Conservation (phyloP, 805 yeast genomes). For the Candida oleophila region DNA sequence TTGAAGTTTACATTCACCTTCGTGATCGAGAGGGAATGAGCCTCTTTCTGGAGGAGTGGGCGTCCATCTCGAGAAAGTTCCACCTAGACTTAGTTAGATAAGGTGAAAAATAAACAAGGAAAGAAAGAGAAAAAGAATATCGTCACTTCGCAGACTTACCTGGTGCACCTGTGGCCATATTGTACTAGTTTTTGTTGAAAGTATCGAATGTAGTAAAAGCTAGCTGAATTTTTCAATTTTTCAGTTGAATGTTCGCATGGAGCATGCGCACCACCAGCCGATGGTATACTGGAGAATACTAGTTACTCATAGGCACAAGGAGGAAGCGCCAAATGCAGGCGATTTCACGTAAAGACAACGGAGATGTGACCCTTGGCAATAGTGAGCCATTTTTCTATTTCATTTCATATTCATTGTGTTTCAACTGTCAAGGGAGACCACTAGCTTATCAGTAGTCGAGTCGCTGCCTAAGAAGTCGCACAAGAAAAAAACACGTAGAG, state of each 20-base stretch:
- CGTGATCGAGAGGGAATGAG: conserved; percentile 91
- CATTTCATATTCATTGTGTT: too few species aligned
- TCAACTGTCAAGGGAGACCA: too few species aligned
- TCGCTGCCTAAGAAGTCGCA: too few species aligned
- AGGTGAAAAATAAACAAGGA: conserved; percentile 3
- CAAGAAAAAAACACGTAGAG: neutral
- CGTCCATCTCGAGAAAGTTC: conserved; percentile 41
- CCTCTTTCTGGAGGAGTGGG: conserved; percentile 98
- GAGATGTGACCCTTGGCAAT: too few species aligned
- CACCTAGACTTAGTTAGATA: conserved; percentile 13
- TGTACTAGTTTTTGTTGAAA: neutral
- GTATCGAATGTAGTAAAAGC: neutral
- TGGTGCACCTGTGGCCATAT: conserved; percentile 40
- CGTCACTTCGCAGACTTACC: conserved; percentile 18
- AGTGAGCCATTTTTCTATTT: too few species aligned
- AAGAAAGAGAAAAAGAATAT: conserved; percentile 1
- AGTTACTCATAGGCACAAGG: too few species aligned
- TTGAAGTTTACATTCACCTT: conserved; percentile 71
- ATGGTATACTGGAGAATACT: too few species aligned
- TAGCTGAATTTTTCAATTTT: neutral
- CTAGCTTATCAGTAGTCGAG: too few species aligned
- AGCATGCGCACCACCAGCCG: too few species aligned
- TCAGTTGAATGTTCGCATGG: too few species aligned
- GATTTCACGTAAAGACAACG: too few species aligned
- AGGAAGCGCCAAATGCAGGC: too few species aligned